Conservation (phyloP, 1,284 basidiomycete genomes). For the Apiotrichum sp. region DNA sequence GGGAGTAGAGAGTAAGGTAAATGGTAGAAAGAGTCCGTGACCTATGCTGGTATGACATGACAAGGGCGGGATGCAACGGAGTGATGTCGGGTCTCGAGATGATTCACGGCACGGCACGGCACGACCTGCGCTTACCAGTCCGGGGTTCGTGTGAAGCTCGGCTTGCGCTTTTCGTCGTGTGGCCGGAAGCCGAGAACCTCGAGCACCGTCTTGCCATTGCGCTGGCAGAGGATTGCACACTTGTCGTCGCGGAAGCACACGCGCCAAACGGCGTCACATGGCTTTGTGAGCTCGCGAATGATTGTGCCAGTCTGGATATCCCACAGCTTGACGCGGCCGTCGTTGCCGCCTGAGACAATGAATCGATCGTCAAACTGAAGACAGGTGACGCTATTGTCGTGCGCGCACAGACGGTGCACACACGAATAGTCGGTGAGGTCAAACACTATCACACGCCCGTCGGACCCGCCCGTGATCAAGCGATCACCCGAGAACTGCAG, state of each 20-base stretch:
- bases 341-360: constrained; percentile 64
- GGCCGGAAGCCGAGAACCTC: constrained; percentile 57
- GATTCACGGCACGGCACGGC: no score
- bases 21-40: background rate
- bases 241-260: constrained; percentile 70
- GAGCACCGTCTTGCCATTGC: constrained; percentile 78
- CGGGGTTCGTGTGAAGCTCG: constrained; percentile 6
- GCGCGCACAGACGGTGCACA: constrained; percentile 54
- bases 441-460: constrained; percentile 89
- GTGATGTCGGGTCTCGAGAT: no score
- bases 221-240: constrained; percentile 75
- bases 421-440: constrained; percentile 58
- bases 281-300: constrained; percentile 68
- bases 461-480: constrained; percentile 85
- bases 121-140: constrained; percentile 9
- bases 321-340: constrained; percentile 84
- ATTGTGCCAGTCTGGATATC: constrained; percentile 64
- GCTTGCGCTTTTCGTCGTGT: constrained; percentile 23
- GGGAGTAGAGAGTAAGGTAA: background rate
- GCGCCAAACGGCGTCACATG: constrained; percentile 82
- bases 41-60: background rate
- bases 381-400: constrained; percentile 85
- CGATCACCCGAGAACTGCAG: constrained; percentile 70
- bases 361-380: constrained; percentile 81
- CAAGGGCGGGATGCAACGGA: no score